Base-by-base conservation (phyloP, 108 stramenopile species). In the Chaetoceros muelleri region DNA sequence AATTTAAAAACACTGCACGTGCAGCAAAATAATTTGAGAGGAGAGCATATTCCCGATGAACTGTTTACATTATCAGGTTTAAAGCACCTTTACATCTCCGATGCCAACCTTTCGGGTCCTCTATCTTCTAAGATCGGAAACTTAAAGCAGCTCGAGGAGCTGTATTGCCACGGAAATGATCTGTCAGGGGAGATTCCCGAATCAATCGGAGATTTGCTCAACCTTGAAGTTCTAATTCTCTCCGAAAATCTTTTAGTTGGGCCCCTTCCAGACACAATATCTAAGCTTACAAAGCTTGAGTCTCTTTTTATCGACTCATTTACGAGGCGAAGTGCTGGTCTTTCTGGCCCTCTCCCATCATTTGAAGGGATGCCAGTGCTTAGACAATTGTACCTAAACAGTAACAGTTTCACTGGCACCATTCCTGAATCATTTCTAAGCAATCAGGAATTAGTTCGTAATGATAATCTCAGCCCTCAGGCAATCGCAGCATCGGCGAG, bases 171-270 rank as follows among this genome's bases (percentile, higher is more conserved):
- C 1, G 76, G 66, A 26, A 87, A 87, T 62, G 75, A 69, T 30
- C 54, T 87, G 48, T 75, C 60, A 45, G 87, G 87, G 22, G 58
- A 73, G 29, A 76, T 88, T 30, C 87, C 87, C 2, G 53, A 53
- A 7, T 69, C 70, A 19, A 52, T 88, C 52, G 83, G 81, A 23
- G 26, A 72, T 28, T 74, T 85, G 2, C 30, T 10, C 17, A 55
- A 67, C 17, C 67, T 89, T 25, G 60, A 75, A 27, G 60, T 69
- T 13, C 56, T 79, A 2, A 57, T 62, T 28, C 28, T 79, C 24
- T 74, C 78, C 17, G 52, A 68, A 46, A 75, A 75, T 44, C 52
- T 64, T 16, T 75, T 74, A 53, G 26, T 53, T 22, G 78, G 78
- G 2, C 65, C 55, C 0, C 48, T 79, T 2, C 78, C 78, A 17